A percentile compares a stretch with the other conserved stretches of the same genome.
Evolutionary conservation across 805 yeast species (phyloP).

Genomic region (Lachancea lanzarotensis): DNA sequence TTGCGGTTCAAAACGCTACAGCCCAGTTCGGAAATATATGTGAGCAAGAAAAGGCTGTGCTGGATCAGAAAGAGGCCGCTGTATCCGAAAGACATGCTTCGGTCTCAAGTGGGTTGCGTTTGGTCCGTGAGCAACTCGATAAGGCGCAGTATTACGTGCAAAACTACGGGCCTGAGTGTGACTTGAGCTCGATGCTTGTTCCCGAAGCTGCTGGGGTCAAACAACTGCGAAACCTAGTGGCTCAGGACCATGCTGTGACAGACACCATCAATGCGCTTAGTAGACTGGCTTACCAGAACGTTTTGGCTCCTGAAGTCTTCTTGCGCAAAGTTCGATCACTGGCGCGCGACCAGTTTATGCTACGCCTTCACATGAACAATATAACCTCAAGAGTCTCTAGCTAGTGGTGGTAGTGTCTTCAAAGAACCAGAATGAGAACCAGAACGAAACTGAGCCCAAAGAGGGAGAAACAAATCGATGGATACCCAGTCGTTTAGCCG

Average conservation of each 20-base stretch:
- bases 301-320: constrained; percentile 22
- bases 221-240: constrained; percentile 45
- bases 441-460: not conserved
- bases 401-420: not conserved
- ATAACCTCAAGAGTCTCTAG: not conserved
- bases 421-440: no score
- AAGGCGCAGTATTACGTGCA: constrained; percentile 25
- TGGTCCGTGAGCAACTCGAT: constrained; percentile 28
- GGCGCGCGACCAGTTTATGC: constrained; percentile 58
- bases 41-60: constrained; percentile 29
- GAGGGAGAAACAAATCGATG: not conserved
- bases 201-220: constrained; percentile 49
- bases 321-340: constrained; percentile 42
- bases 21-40: constrained; percentile 35
- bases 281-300: constrained; percentile 16
- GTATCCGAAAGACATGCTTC: constrained; percentile 28
- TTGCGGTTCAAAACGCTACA: constrained; percentile 29
- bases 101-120: constrained; percentile 25
- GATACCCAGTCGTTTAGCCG: not conserved
- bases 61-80: constrained; percentile 23
- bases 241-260: constrained; percentile 63
- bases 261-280: constrained; percentile 55
- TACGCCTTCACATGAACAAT: constrained; percentile 42
- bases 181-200: constrained; percentile 39
- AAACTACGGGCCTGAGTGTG: constrained; percentile 25